Evolutionary conservation across 169 alveolate genomes (phyloP).

Genomic region (Eimeria acervulina): DNA sequence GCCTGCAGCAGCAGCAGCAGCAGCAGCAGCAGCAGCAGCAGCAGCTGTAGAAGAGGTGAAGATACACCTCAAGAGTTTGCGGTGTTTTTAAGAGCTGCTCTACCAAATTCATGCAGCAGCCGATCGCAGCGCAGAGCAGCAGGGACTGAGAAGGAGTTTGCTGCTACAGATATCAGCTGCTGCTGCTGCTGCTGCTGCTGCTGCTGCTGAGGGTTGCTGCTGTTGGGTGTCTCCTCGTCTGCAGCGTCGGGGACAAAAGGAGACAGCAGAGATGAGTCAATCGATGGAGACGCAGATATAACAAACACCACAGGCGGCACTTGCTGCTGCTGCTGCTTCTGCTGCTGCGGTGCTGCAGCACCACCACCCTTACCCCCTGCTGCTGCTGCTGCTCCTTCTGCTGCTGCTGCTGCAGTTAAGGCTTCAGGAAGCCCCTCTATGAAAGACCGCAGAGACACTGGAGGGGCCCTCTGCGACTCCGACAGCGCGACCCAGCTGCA

Average conservation of each 20-base stretch:
- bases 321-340: neutral
- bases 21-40: neutral
- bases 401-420: slow-evolving; percentile 37
- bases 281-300: slow-evolving; percentile 33
- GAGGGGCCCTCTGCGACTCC: slow-evolving; percentile 24
- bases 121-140: slow-evolving; percentile 29
- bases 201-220: neutral
- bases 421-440: neutral
- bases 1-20: too few species aligned
- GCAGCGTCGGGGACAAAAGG: neutral
- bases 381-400: slow-evolving; percentile 25
- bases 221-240: neutral
- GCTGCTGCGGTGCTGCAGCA: neutral
- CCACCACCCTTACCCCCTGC: neutral
- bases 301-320: slow-evolving; percentile 56
- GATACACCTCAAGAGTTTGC: neutral
- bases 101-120: slow-evolving; percentile 14
- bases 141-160: neutral
- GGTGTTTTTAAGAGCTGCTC: neutral
- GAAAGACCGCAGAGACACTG: slow-evolving; percentile 51
- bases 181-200: slow-evolving; percentile 44
- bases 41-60: neutral
- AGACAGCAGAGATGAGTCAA: slow-evolving; percentile 21
- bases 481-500: slow-evolving; percentile 66
- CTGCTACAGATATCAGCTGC: neutral